Evolutionary conservation across 768 basidiomycete genomes (phyloP).

Genomic region (Collybiopsis confluens): DNA sequence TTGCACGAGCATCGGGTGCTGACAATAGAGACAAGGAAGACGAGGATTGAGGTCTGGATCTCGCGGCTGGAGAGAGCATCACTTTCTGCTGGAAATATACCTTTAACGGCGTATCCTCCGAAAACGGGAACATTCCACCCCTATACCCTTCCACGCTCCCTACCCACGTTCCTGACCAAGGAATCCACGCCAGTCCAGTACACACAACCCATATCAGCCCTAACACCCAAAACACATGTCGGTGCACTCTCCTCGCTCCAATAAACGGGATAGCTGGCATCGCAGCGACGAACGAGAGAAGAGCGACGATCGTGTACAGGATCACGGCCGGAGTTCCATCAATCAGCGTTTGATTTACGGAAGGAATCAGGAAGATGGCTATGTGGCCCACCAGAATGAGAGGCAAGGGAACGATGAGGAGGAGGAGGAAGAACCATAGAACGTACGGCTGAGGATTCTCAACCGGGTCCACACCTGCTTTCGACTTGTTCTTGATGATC

Average conservation of each 20-base stretch:
- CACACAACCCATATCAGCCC: not conserved
- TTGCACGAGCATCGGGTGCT: constrained; percentile 9
- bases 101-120: constrained; percentile 55
- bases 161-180: constrained; percentile 15
- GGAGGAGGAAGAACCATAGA: constrained; percentile 59
- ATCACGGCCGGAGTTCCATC: constrained; percentile 45
- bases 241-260: not conserved
- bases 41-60: not conserved
- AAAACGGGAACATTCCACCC: constrained; percentile 54
- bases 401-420: constrained; percentile 50
- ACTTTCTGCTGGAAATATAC: constrained; percentile 67
- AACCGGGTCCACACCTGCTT: not conserved
- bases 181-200: constrained; percentile 16
- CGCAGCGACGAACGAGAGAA: constrained; percentile 44
- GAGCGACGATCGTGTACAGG: constrained; percentile 23
- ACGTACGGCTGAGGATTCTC: constrained; percentile 21
- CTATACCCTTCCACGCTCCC: not conserved
- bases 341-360: constrained; percentile 52
- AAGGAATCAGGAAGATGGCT: constrained; percentile 38
- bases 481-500: not conserved
- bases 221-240: not conserved
- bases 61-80: constrained; percentile 26
- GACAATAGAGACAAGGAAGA: constrained; percentile 16
- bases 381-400: constrained; percentile 52
- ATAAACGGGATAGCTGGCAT: constrained; percentile 63